Evolutionary conservation across 805 yeast species (phyloP).

Genomic region (Wickerhamomyces ciferrii): DNA sequence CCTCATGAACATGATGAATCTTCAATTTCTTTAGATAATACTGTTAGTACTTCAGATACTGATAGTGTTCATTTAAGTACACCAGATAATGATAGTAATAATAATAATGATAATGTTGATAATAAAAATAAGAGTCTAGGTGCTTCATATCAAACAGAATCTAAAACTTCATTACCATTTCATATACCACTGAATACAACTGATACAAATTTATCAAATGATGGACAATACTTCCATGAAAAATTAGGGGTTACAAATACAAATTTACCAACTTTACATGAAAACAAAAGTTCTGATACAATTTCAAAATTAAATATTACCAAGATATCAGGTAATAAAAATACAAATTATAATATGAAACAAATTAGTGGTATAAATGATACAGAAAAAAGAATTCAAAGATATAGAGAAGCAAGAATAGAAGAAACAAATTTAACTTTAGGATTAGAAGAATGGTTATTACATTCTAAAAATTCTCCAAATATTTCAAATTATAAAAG

Average conservation of each 20-base stretch:
- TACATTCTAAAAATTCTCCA: slow-evolving; percentile 26
- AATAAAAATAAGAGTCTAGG: background rate
- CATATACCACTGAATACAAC: slow-evolving; percentile 20
- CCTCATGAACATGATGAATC: slow-evolving; percentile 3
- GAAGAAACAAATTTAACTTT: slow-evolving; percentile 43
- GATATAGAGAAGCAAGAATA: slow-evolving; percentile 35
- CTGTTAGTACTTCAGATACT: background rate
- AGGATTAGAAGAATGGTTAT: slow-evolving; percentile 55
- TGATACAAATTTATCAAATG: slow-evolving; percentile 2
- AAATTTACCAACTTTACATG: slow-evolving; percentile 4
- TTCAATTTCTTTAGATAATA: background rate
- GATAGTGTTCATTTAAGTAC: background rate
- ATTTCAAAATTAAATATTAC: background rate
- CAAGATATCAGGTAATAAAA: slow-evolving; percentile 2
- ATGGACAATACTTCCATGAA: slow-evolving; percentile 7
- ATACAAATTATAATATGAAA: slow-evolving; percentile 30
- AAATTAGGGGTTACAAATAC: slow-evolving; percentile 24
- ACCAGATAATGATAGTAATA: too few species aligned
- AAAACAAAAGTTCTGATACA: slow-evolving; percentile 4
- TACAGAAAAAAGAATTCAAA: slow-evolving; percentile 35
- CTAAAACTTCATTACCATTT: slow-evolving; percentile 15
- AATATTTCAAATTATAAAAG: slow-evolving; percentile 23
- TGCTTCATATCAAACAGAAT: slow-evolving; percentile 17
- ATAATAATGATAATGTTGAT: too few species aligned
- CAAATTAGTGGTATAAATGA: slow-evolving; percentile 34